These are phyloP conservation scores for Purshia tridentata DNA, from an alignment of 306 rosid genomes.

Conservation along the genomic window DNA sequence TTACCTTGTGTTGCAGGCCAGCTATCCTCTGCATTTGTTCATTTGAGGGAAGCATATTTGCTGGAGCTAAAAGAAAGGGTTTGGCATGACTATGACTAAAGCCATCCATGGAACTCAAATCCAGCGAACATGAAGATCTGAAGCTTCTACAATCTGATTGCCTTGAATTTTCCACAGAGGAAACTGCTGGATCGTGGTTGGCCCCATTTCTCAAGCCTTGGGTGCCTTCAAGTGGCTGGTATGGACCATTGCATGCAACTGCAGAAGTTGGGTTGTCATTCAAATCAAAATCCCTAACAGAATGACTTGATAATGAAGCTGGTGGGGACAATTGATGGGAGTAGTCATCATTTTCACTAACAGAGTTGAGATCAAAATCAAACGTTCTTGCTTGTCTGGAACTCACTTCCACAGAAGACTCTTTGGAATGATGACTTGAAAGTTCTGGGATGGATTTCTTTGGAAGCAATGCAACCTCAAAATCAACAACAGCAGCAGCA, in stretches of 20 bases:
- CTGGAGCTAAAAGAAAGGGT: conserved; percentile 24
- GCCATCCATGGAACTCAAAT: conserved; percentile 19
- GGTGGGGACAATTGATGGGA: conserved; percentile 17
- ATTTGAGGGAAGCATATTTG: conserved; percentile 23
- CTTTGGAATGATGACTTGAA: conserved; percentile 22
- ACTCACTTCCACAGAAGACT: conserved; percentile 27
- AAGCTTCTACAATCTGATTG: conserved; percentile 17
- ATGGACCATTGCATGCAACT: conserved; percentile 12
- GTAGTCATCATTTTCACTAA: conserved; percentile 23
- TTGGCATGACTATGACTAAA: conserved; percentile 16
- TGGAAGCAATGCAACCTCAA: conserved; percentile 16
- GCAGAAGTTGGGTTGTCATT: conserved; percentile 25
- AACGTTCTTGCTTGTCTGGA: conserved; percentile 24
- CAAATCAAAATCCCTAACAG: conserved; percentile 39
- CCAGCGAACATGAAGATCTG: conserved; percentile 24
- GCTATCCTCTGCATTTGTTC: conserved; percentile 29
- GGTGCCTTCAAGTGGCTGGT: conserved; percentile 14
- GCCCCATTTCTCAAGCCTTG: conserved; percentile 5
- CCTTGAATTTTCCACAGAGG: conserved; percentile 13
- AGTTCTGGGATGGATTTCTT: conserved; percentile 13
- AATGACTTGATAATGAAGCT: neutral
- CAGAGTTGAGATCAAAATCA: conserved; percentile 34
- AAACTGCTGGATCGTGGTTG: conserved; percentile 16
- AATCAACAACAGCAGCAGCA: conserved; percentile 29
- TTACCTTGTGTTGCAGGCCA: conserved; percentile 24